phyloP scores from a whole-genome alignment of 1,284 basidiomycete genomes.

The Tranzscheliella williamsii region DNA sequence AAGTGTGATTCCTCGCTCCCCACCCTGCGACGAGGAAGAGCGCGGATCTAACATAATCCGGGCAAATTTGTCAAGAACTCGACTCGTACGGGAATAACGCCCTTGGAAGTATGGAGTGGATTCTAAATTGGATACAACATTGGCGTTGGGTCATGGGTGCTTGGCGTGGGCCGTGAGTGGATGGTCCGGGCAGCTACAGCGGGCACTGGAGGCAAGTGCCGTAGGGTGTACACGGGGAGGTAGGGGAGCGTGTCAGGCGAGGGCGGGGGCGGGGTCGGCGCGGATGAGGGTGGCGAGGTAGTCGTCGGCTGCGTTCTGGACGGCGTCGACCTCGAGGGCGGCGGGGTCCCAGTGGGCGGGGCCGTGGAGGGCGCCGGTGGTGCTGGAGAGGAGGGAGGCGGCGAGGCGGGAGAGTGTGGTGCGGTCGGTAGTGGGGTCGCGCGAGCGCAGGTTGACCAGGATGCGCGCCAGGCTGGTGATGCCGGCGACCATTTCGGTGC shows the following conservation, averaged over 20 bases:
- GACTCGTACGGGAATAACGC: too few species aligned
- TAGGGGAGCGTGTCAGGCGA: neutral
- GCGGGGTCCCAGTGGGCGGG: slow-evolving; percentile 1
- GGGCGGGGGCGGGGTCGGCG: neutral
- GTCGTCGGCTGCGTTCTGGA: slow-evolving; percentile 15
- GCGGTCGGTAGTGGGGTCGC: neutral
- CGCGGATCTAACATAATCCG: too few species aligned
- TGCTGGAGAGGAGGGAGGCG: neutral
- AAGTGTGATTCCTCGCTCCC: too few species aligned
- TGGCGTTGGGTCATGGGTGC: too few species aligned
- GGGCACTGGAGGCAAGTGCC: too few species aligned
- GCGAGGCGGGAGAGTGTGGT: neutral
- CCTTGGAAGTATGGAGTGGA: too few species aligned
- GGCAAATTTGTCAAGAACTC: too few species aligned
- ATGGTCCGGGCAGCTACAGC: too few species aligned
- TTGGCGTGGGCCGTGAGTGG: too few species aligned
- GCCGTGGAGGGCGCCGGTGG: neutral
- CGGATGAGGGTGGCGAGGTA: slow-evolving; percentile 4
- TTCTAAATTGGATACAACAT: too few species aligned
- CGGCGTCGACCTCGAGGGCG: slow-evolving; percentile 5
- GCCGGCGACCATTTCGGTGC: slow-evolving; percentile 73
- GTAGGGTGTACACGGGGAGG: neutral
- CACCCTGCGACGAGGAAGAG: too few species aligned
- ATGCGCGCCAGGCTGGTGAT: slow-evolving; percentile 63
- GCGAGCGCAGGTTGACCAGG: slow-evolving; percentile 7